A percentile compares a stretch with the other conserved stretches of the same genome.
Conservation (phyloP, 495 filamentous ascomycete genomes). For the Penicillium canescens region DNA sequence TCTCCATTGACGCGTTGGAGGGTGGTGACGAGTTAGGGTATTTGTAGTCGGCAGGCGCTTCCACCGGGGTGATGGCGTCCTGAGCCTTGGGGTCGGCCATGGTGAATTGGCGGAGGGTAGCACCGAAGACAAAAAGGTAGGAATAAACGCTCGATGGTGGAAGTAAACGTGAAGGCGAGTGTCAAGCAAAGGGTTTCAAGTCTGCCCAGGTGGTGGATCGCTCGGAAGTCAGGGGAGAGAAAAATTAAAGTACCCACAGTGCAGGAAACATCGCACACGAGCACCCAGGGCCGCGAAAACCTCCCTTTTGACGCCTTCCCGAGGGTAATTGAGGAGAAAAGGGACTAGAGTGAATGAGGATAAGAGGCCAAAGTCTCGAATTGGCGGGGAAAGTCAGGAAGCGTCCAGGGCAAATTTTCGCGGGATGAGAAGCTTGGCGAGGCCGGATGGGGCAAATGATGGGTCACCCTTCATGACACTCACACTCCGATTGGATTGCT, state of each 20-base stretch:
- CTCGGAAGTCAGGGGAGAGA: constrained; percentile 9
- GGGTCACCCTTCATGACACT: neutral
- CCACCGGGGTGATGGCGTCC: constrained; percentile 30
- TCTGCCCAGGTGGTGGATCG: neutral
- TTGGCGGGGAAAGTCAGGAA: constrained; percentile 22
- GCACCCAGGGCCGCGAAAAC: constrained; percentile 13
- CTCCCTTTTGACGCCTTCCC: neutral
- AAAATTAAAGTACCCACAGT: constrained; percentile 23
- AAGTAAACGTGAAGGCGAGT: neutral
- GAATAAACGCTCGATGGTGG: neutral
- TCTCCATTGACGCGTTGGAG: constrained; percentile 33
- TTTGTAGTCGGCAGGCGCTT: constrained; percentile 10
- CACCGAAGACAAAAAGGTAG: constrained; percentile 25
- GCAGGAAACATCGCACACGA: constrained; percentile 21
- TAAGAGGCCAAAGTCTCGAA: neutral
- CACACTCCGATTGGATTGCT: neutral
- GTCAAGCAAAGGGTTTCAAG: constrained; percentile 1
- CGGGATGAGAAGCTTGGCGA: constrained; percentile 20
- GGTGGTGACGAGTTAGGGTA: constrained; percentile 17
- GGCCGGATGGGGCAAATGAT: constrained; percentile 8
- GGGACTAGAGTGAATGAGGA: constrained; percentile 14
- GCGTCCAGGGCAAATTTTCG: constrained; percentile 20
- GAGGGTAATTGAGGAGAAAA: neutral
- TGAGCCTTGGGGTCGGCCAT: constrained; percentile 27
- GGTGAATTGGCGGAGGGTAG: constrained; percentile 8